phyloP scores from a whole-genome alignment of 2,329 filamentous ascomycete genomes.

The Parascedosporium putredinis region DNA sequence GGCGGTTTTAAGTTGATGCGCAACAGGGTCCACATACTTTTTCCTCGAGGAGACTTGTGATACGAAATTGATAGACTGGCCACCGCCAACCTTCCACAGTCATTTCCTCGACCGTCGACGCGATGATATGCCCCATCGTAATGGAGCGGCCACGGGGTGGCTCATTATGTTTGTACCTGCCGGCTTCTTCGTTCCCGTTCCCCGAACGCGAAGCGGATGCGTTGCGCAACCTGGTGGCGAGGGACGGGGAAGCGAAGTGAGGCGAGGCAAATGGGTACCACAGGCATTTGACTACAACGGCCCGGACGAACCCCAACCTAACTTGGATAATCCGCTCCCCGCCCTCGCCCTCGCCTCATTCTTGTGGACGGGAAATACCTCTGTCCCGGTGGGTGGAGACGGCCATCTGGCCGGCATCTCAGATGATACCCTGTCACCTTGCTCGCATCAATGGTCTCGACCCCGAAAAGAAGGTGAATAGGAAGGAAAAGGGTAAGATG shows the following conservation, averaged over 20 bases:
- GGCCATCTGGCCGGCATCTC: background rate
- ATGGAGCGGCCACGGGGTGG: background rate
- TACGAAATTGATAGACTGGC: no score
- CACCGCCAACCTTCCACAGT: no score
- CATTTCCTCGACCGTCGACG: no score
- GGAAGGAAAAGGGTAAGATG: background rate
- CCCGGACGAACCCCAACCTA: background rate
- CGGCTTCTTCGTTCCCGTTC: background rate
- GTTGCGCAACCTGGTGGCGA: background rate
- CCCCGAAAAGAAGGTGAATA: no score
- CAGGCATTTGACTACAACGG: no score
- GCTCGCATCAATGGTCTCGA: background rate
- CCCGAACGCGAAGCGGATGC: background rate
- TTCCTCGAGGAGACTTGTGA: no score
- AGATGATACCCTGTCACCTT: background rate
- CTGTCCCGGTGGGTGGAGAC: background rate
- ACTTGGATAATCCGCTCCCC: background rate
- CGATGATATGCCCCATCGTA: no score
- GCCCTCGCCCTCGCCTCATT: background rate
- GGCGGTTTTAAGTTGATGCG: no score
- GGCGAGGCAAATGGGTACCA: background rate
- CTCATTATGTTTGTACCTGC: background rate
- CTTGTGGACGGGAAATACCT: background rate
- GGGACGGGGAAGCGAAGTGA: background rate
- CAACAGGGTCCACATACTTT: no score